Base-by-base conservation (phyloP, 2,329 filamentous ascomycete genomes). In the Cercospora brassicicola region DNA sequence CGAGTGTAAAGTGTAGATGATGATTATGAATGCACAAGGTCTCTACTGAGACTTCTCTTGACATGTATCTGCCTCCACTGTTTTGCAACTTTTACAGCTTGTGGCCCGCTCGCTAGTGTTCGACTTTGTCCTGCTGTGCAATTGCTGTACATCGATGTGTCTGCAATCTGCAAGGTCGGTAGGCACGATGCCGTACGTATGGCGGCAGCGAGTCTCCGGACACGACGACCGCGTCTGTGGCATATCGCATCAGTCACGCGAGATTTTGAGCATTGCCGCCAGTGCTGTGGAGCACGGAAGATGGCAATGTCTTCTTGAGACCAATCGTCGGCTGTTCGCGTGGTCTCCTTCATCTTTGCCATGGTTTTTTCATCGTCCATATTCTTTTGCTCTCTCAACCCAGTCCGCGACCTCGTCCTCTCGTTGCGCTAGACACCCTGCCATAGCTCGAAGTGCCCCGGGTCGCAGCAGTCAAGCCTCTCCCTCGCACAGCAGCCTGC, bases 401-500 rank as follows among this genome's bases (percentile, higher is more conserved):
- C 59, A 76, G 15, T 2, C 77, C 77, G 65, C 76, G 68, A 10
- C 76, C 76, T 67, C 78, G 69, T 8, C 77, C 78, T 71, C 77
- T 73, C 23, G 73, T 71, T 10, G 76, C 76, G 67, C 79, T 73
- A 11, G 72, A 76, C 61, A 59, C 67, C 23, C 82, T 78, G n/a
- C 82, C 81, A 67, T 82, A 82, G 39, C 80, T 80, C 67, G 80
- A 82, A 9, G 79, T 78, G 11, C 77, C 79, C 72, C 81, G 83
- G 75, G 73, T 80, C 71, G 74, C 77, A 64, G 61, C 81, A 69
- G 70, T 79, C 72, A 76, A 83, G 78, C 79, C 86, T 83, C 84
- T 87, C 73, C 83, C 88, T 73, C 83, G 82, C 72, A 78, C 88
- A 28, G 77, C 73, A 28, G 77, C 73, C 69, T 84, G 79, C 4